These are phyloP conservation scores for Rhizopus arrhizus DNA, from an alignment of 371 early-diverging fungal species.

Conservation along the genomic window DNA sequence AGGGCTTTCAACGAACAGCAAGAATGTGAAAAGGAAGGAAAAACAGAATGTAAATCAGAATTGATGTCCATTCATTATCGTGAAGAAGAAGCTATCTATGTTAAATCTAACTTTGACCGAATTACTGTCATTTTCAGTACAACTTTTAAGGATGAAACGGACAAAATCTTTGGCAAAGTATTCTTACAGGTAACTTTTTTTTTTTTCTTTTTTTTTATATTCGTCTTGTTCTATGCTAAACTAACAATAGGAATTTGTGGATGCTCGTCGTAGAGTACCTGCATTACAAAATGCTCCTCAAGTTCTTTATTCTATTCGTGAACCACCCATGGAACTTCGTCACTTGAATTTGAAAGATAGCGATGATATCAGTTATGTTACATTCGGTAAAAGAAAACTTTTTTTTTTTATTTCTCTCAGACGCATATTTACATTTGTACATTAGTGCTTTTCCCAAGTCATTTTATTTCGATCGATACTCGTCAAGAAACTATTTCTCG, in stretches of 20 bases:
- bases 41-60: conserved; percentile 60
- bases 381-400: conserved; percentile 72
- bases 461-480: conserved; percentile 72
- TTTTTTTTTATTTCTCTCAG: too few species aligned
- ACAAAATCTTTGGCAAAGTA: conserved; percentile 92
- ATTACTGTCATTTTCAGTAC: conserved; percentile 97
- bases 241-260: conserved; percentile 87
- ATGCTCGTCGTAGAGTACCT: conserved; percentile 91
- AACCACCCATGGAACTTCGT: conserved; percentile 93
- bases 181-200: conserved; percentile 81
- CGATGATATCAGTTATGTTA: conserved; percentile 84
- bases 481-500: conserved; percentile 89
- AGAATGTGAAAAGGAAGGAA: conserved; percentile 68
- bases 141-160: conserved; percentile 95
- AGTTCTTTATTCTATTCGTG: conserved; percentile 89
- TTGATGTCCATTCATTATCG: conserved; percentile 92
- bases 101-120: conserved; percentile 88
- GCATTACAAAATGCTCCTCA: conserved; percentile 94
- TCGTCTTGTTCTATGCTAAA: background rate
- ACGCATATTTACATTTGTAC: background rate
- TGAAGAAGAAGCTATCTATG: conserved; percentile 89
- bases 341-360: conserved; percentile 75
- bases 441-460: conserved; percentile 91
- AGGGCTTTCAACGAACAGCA: conserved; percentile 85
- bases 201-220: background rate